Evolutionary conservation across 352 stramenopile genomes (phyloP), one percentile per base, ranked within the genome.

Genomic region (Globisporangium paroecandrum): DNA sequence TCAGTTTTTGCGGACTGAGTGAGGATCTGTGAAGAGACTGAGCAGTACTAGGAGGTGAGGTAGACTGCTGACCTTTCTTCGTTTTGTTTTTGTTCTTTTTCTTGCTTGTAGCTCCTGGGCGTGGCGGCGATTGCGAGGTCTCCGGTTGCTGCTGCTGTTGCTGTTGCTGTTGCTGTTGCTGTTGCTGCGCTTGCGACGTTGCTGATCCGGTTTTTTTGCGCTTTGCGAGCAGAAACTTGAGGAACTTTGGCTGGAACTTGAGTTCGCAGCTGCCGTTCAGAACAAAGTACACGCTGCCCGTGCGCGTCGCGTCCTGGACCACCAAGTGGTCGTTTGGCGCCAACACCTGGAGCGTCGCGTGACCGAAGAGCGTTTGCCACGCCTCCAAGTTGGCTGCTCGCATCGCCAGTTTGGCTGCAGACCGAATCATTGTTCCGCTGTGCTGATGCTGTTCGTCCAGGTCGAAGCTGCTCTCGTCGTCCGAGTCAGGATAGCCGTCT

Each of bases 201-300:
- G 43, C 15, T 51, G 43, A 9, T 5, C 20, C 47, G 57, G 10
- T 10, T 75, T 66, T 18, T 65, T 32, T 72, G 15, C 69, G 68
- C 13, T 65, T 61, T 24, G 65, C 38, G 36, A 76, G 49, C 6
- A 81, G 55, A 8, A 69, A 43, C 6, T 74, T 61, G 5, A 79
- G 59, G 41, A 81, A 75, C 54, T 75, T 73, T 10, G 75, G 67
- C 43, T 69, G 62, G 20, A 76, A 79, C 10, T 66, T 13, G 10
- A 77, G 46, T 5, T 81, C 69, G 53, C 75, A 81, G 24, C 54
- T 56, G 13, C 75, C 75, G 18, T 63, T 74, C 22, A 80, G 41
- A 32, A 82, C 66, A 8, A 84, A 72, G 58, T 73, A 79, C 1
- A 84, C 58, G 9, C 66, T 62, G 4, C 70, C 70, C 0, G 72